Base-by-base conservation (phyloP, 257 asterid species). In the Capsicum baccatum region DNA sequence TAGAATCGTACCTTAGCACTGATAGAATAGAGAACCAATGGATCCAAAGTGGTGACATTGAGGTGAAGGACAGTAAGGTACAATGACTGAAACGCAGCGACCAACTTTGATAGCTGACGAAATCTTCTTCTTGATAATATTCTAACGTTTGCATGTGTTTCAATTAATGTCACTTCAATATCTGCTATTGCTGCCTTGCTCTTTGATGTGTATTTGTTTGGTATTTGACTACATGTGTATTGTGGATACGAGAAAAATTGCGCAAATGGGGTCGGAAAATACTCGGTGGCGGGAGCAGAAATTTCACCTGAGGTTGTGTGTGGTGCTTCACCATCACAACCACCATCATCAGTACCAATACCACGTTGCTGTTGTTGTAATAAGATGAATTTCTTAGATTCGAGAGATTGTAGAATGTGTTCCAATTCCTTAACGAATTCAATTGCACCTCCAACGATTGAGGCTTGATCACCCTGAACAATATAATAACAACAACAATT, bases 391-490 rank as follows among this genome's bases (percentile, higher is more conserved):
- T 94, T 97, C 86, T 94, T 82, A 71, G 96, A 97, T 86, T 97
- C 98, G 16, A 97, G 94, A 21, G 95, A 88, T 79, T 95, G 99
- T 60, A 97, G 83, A n/a, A 90, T 89, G 90, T 97, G 97, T n/a
- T 97, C 99, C 2, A 97, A 91, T 64, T 93, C 98, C 92, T 97
- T 97, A 82, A 97, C 98, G 83, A 92, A 97, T 37, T 97, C 97
- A 60, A 97, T 95, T 59, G 99, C 98, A 11, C 99, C 99, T 16
- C 98, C 98, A 50, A 97, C 98, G 16, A 95, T 93, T 3, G 99
- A 97, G 8, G 98, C 98, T 71, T 97, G 98, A 87, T 97, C 98
- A 79, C 98, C 99, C 99, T 96, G 62, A 83, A 85, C 56, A 50
- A 35, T 2, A 35, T 52, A 33, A 81, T 15, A 17, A 42, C 8